These are phyloP conservation scores for Solanum pimpinellifolium DNA, from an alignment of 257 asterid species.

Conservation along the genomic window DNA sequence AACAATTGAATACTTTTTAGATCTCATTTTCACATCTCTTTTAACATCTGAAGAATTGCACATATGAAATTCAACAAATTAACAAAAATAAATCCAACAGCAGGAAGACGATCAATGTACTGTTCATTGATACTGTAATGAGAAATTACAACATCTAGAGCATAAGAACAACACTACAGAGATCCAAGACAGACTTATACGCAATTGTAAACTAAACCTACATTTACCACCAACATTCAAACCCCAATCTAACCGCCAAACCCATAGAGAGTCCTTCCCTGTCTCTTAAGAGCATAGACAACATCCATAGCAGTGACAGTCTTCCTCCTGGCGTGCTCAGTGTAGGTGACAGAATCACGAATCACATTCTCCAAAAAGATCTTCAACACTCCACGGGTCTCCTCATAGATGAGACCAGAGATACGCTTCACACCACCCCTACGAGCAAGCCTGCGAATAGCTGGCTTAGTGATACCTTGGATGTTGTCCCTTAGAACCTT, in stretches of 20 bases:
- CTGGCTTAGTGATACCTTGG: slow-evolving; percentile 36
- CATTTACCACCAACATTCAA: background rate
- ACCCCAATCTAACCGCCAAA: slow-evolving; percentile 5
- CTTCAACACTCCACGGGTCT: slow-evolving; percentile 33
- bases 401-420: slow-evolving; percentile 30
- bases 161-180: background rate
- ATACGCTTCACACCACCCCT: slow-evolving; percentile 42
- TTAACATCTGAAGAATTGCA: background rate
- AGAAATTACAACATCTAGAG: background rate
- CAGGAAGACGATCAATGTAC: background rate
- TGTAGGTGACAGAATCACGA: slow-evolving; percentile 34
- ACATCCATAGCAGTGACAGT: slow-evolving; percentile 33
- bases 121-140: background rate
- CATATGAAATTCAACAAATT: background rate
- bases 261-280: slow-evolving; percentile 37
- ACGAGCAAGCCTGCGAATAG: slow-evolving; percentile 28
- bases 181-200: background rate
- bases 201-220: background rate
- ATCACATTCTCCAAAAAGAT: slow-evolving; percentile 33
- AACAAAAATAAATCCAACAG: no score
- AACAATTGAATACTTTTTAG: background rate
- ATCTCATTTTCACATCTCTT: background rate
- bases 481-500: slow-evolving; percentile 33
- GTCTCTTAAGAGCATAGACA: slow-evolving; percentile 28
- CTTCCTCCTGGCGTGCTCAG: slow-evolving; percentile 29